A percentile compares a stretch with the other conserved stretches of the same genome.
phyloP scores from a whole-genome alignment of 352 stramenopile species.

The Plasmopara halstedii region DNA sequence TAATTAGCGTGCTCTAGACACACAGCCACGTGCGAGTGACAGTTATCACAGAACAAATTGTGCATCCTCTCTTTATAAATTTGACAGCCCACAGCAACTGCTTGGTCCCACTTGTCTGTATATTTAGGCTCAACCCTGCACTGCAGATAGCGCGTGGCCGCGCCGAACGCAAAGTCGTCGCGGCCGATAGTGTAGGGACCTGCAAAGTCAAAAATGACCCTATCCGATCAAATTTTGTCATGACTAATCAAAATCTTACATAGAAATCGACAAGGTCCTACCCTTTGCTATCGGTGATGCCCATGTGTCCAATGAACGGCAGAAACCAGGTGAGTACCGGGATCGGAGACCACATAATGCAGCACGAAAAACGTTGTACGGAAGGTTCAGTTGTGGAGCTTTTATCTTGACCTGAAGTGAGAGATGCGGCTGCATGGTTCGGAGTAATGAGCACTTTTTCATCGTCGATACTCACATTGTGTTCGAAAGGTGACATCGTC shows the following conservation, averaged over 20 bases:
- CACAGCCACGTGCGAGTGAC: slow-evolving; percentile 93
- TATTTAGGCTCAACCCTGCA: slow-evolving; percentile 38
- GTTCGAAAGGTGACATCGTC: background rate
- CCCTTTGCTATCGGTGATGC: slow-evolving; percentile 86
- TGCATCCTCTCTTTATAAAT: slow-evolving; percentile 94
- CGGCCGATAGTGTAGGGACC: slow-evolving; percentile 90
- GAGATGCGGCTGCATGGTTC: slow-evolving; percentile 2
- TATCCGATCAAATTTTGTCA: slow-evolving; percentile 10
- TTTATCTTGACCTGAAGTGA: background rate
- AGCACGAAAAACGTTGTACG: slow-evolving; percentile 80
- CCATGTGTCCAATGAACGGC: slow-evolving; percentile 95
- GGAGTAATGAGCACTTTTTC: slow-evolving; percentile 13
- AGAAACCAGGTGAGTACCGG: slow-evolving; percentile 89
- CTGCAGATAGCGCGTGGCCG: slow-evolving; percentile 86
- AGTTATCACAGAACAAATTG: slow-evolving; percentile 96
- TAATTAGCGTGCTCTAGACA: slow-evolving; percentile 62
- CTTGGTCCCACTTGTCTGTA: slow-evolving; percentile 84
- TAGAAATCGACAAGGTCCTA: slow-evolving; percentile 8
- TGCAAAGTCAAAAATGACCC: slow-evolving; percentile 94
- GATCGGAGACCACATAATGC: slow-evolving; percentile 90
- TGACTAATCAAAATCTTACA: background rate
- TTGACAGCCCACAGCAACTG: slow-evolving; percentile 78
- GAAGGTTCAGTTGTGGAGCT: slow-evolving; percentile 21
- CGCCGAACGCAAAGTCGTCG: slow-evolving; percentile 85
- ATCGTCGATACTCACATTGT: slow-evolving; percentile 2